phyloP scores from a whole-genome alignment of 371 early-diverging fungal species.

The Rhizomucor pusillus region DNA sequence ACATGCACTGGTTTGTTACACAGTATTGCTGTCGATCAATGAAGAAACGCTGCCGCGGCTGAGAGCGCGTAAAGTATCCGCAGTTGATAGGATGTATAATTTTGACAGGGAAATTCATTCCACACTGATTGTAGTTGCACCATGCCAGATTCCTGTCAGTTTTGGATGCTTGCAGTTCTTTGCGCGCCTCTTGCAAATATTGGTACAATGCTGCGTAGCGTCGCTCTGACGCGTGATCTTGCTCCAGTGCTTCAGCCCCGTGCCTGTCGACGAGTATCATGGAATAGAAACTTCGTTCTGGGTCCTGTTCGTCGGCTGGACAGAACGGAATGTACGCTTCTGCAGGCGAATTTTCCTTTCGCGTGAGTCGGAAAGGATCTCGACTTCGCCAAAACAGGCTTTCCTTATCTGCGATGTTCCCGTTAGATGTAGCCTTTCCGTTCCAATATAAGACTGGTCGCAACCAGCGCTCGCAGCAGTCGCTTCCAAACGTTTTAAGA shows the following conservation, averaged over 20 bases:
- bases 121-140: slow-evolving; percentile 59
- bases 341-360: slow-evolving; percentile 61
- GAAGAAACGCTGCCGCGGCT: slow-evolving; percentile 61
- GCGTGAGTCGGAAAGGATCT: slow-evolving; percentile 53
- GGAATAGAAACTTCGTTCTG: slow-evolving; percentile 28
- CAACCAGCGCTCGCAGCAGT: slow-evolving; percentile 44
- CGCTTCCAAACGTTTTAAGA: slow-evolving; percentile 40
- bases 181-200: slow-evolving; percentile 44
- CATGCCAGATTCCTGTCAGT: slow-evolving; percentile 43
- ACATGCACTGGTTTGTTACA: slow-evolving; percentile 64
- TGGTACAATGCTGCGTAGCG: slow-evolving; percentile 24
- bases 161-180: slow-evolving; percentile 39
- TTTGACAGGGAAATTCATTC: slow-evolving; percentile 51
- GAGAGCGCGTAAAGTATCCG: slow-evolving; percentile 59
- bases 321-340: slow-evolving; percentile 55
- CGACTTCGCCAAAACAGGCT: slow-evolving; percentile 54
- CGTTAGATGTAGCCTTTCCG: slow-evolving; percentile 43
- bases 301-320: slow-evolving; percentile 8
- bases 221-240: slow-evolving; percentile 19
- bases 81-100: slow-evolving; percentile 67
- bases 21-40: slow-evolving; percentile 35
- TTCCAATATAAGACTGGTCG: slow-evolving; percentile 67
- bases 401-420: slow-evolving; percentile 34
- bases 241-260: slow-evolving; percentile 40
- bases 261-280: slow-evolving; percentile 59